Conservation (phyloP, 176 grass and related monocot species). For the Carex kokanica region DNA sequence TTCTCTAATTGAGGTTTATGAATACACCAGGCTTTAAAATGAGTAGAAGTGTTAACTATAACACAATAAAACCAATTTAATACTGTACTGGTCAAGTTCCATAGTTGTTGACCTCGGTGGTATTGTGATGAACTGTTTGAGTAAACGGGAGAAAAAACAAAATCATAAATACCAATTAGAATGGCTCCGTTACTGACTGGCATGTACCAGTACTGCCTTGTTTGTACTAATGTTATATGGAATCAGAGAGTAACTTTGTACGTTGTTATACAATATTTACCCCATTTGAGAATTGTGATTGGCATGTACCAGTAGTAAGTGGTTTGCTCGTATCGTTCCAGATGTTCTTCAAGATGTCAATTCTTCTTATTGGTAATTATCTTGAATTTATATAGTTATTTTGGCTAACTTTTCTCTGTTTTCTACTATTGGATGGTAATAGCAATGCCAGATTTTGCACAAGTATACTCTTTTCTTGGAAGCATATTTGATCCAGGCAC, state of each 20-base stretch:
- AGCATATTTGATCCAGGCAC: constrained; percentile 79
- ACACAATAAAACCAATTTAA: neutral
- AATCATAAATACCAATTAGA: neutral
- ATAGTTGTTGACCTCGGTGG: neutral
- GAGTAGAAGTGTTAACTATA: constrained; percentile 1
- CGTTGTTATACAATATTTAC: neutral
- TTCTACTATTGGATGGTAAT: constrained; percentile 23
- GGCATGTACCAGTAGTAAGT: neutral
- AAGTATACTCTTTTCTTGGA: constrained; percentile 80
- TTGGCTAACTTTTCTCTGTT: constrained; percentile 29
- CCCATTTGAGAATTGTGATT: neutral
- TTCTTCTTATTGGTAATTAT: neutral
- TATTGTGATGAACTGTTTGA: neutral
- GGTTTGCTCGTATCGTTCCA: neutral
- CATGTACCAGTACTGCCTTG: neutral
- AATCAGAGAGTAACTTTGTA: neutral
- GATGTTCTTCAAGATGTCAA: neutral
- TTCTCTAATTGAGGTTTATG: neutral
- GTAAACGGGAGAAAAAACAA: neutral
- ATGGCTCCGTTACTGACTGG: neutral
- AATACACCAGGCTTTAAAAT: neutral
- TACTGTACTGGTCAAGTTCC: neutral
- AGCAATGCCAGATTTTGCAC: constrained; percentile 73
- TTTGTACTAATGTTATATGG: neutral
- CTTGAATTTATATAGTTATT: constrained; percentile 13